A percentile compares a stretch with the other conserved stretches of the same genome.
These are phyloP conservation scores for Orbilia oligospora DNA, from an alignment of 2,329 filamentous ascomycete genomes.

Conservation along the genomic window DNA sequence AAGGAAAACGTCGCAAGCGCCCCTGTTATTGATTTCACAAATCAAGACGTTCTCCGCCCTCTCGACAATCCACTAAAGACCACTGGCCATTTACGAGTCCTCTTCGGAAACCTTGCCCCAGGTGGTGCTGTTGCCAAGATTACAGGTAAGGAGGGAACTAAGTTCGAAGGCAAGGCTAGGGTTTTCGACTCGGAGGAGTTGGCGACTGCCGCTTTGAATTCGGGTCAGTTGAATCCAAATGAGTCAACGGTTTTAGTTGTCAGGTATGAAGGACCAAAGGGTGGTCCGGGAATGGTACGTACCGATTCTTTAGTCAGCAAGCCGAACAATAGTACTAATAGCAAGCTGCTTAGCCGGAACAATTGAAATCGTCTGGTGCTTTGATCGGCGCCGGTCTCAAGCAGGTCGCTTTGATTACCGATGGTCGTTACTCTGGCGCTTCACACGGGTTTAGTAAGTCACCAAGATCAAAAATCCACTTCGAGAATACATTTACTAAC, in stretches of 20 bases:
- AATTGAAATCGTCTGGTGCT: constrained; percentile 87
- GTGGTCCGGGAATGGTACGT: constrained; percentile 85
- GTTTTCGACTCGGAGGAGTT: constrained; percentile 89
- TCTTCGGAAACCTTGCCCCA: constrained; percentile 88
- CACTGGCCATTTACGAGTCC: constrained; percentile 88
- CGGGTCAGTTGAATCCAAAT: constrained; percentile 77
- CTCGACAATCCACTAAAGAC: constrained; percentile 86
- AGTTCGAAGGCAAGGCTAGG: constrained; percentile 83
- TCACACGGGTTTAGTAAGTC: constrained; percentile 77
- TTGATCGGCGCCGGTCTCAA: constrained; percentile 89
- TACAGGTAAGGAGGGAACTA: constrained; percentile 91
- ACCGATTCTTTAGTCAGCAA: constrained; percentile 15
- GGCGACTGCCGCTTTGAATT: constrained; percentile 81
- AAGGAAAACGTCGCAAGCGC: constrained; percentile 83
- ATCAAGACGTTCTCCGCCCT: constrained; percentile 85
- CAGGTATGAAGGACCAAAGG: constrained; percentile 92
- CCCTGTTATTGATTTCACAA: constrained; percentile 77
- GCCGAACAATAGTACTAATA: constrained; percentile 16
- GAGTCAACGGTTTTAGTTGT: constrained; percentile 92
- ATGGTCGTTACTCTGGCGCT: constrained; percentile 87
- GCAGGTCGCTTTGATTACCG: constrained; percentile 88
- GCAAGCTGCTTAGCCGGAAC: constrained; percentile 75
- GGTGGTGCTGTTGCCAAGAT: constrained; percentile 95
- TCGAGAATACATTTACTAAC: constrained; percentile 12
- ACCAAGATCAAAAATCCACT: neutral